A percentile compares a stretch with the other conserved stretches of the same genome.
These are phyloP conservation scores for Nemania sp. DNA, from an alignment of 2,329 filamentous ascomycete genomes.

Conservation along the genomic window DNA sequence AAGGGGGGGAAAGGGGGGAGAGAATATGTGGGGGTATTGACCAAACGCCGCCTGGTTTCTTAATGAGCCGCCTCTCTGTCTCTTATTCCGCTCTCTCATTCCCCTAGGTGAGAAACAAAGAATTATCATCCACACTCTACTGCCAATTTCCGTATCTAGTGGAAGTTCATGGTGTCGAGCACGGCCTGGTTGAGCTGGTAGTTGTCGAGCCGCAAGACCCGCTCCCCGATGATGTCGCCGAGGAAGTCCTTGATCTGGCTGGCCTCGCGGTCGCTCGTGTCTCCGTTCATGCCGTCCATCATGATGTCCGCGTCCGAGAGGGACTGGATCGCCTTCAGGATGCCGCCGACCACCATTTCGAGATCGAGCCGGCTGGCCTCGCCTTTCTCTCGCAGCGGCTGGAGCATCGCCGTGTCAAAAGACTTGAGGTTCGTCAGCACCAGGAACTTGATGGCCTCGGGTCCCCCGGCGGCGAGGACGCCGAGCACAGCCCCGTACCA, in stretches of 20 bases:
- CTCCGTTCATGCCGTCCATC: constrained; percentile 49
- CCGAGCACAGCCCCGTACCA: constrained; percentile 90
- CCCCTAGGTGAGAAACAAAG: too few species aligned
- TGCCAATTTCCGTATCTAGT: constrained; percentile 39
- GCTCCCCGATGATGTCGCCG: constrained; percentile 57
- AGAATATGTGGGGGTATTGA: constrained; percentile 33
- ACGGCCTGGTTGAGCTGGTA: constrained; percentile 55
- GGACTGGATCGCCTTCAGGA: constrained; percentile 57
- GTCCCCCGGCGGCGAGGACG: constrained; percentile 74
- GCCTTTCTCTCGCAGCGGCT: constrained; percentile 54
- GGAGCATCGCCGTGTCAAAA: constrained; percentile 58
- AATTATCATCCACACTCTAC: too few species aligned
- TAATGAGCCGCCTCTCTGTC: neutral
- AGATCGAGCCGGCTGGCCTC: constrained; percentile 53
- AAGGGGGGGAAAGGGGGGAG: neutral
- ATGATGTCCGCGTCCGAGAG: constrained; percentile 45
- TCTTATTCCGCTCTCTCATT: too few species aligned
- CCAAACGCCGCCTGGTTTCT: constrained; percentile 25
- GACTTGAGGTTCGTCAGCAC: constrained; percentile 60
- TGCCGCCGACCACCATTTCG: constrained; percentile 60
- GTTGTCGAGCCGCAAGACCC: constrained; percentile 52
- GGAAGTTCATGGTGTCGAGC: constrained; percentile 59
- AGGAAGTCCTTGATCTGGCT: constrained; percentile 58
- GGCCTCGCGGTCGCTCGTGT: constrained; percentile 45
- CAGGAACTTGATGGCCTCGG: constrained; percentile 61